Evolutionary conservation across 2,329 filamentous ascomycete species (phyloP), one percentile per base, ranked within the genome.

Genomic region (Cryoendolithus antarcticus): DNA sequence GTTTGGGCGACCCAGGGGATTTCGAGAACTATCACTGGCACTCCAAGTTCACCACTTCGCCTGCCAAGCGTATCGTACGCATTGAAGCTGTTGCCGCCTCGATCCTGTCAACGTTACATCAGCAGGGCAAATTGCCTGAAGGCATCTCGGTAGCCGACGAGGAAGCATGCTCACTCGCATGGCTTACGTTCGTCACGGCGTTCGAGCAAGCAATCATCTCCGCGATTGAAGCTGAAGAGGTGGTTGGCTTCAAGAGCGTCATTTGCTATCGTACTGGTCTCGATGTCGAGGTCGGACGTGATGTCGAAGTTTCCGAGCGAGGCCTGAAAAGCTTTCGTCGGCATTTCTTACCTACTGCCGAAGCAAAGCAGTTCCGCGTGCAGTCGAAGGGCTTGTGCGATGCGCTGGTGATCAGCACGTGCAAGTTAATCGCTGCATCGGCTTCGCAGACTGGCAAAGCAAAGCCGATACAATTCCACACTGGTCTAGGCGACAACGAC

Each of bases 401-500:
- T 44, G 73, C 76, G 43, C 59, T 89, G 3, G 75, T 91, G 2
- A 71, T 81, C 39, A 65, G 70, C 24, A 70, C 77, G 0, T 75
- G 84, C 5, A 64, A 70, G 34, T 56, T 77, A 21, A 70, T 89
- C 5, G 61, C 61, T 2, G 54, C 50, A 37, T 59, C 64, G 6
- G 61, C 67, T 30, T 60, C 63, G 27, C 57, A 56, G 11, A 56
- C 55, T 3, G 59, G 61, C 24, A 49, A 50, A 3, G 73, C 72
- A 41, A 91, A 89, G 55, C 82, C 84, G 0, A 65, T 93, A 9
- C 85, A 93, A 52, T 82, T 93, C 47, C 85, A 93, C 52, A 91
- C 83, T 0, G 84, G 84, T 0, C 67, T 91, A 0, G 84, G 85
- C 1, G 85, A 91, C 53, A 82, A 79, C 48, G 84, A 91, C 50